A percentile compares a stretch with the other conserved stretches of the same genome.
phyloP scores from a whole-genome alignment of 1,139 yeast genomes.

The Blastobotrys persicus region DNA sequence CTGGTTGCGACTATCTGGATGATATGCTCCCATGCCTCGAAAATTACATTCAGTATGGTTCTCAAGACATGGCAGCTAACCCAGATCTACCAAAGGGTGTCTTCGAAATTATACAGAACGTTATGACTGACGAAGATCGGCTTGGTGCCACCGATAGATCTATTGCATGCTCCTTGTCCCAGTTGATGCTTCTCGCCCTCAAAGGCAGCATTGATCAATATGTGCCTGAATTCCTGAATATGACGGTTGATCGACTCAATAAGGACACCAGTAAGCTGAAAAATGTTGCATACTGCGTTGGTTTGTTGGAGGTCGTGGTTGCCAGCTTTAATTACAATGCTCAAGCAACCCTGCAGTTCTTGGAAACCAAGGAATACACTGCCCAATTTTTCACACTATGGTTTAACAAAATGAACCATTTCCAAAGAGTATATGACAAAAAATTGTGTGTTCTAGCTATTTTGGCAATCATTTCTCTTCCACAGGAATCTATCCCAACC shows the following conservation, averaged over 20 bases:
- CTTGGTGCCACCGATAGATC: constrained; percentile 51
- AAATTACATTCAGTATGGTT: constrained; percentile 75
- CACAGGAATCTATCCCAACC: constrained; percentile 41
- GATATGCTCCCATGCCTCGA: constrained; percentile 75
- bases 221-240: constrained; percentile 44
- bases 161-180: constrained; percentile 53
- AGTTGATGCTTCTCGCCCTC: constrained; percentile 52
- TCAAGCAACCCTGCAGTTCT: constrained; percentile 49
- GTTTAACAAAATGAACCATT: constrained; percentile 57
- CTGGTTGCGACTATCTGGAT: constrained; percentile 61
- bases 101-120: constrained; percentile 38
- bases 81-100: constrained; percentile 33
- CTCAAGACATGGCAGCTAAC: constrained; percentile 43
- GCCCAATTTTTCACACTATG: constrained; percentile 61
- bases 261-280: constrained; percentile 28
- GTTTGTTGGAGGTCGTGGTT: constrained; percentile 63
- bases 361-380: constrained; percentile 49
- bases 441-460: constrained; percentile 71
- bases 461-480: constrained; percentile 46
- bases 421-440: constrained; percentile 77
- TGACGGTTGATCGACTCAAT: constrained; percentile 31
- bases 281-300: constrained; percentile 50
- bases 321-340: constrained; percentile 66
- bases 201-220: constrained; percentile 40
- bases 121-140: constrained; percentile 40